Base-by-base conservation (phyloP, 208 protist species). In the Angomonas ambiguus region DNA sequence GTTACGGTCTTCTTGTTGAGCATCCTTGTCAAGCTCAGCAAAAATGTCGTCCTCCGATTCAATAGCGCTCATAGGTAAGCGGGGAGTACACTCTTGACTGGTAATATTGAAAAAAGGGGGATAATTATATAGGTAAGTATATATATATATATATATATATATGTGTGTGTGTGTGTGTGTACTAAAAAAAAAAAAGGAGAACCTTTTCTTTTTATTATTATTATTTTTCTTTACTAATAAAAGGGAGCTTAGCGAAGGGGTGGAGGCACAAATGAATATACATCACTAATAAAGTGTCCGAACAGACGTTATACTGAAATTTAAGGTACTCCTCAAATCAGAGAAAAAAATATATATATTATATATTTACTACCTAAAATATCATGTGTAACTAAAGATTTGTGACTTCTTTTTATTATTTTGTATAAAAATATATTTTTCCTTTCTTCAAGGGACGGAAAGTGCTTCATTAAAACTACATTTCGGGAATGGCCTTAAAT, bases 401-500 rank as follows among this genome's bases (percentile, higher is more conserved):
- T 25, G 3, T 31, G 30, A 24, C 38, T 4, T n/a, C 8, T 55
- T 20, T 55, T 55, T 55, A 30, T 55, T 55, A 20, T 28, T 8
- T 20, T 55, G 41, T 18, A 11, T 11, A 48, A 48, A 48, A 11
- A 18, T 18, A 20, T 48, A 11, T n/a, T n/a, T n/a, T n/a, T n/a
- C n/a, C n/a, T n/a, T n/a, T n/a, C n/a, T n/a, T n/a, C n/a, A 60
- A 6, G 1, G 41, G 1, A n/a, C 8, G 2, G 41, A 32, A 2
- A 32, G 2, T 1, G 27, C 16, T 25, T 32, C 25, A 32, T 32
- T 16, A 4, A 10, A 2, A 24, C 56, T 87, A 96, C 62, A 87
- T 70, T 62, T 96, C 91, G 45, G 91, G 91, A 65, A 96, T 96
- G 25, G 88, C 87, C 64, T 91, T 89, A 72, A 96, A 96, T 25